A percentile compares a stretch with the other conserved stretches of the same genome.
phyloP scores from a whole-genome alignment of 192 early-diverging fungal genomes.

The Backusella parvicylindrica region DNA sequence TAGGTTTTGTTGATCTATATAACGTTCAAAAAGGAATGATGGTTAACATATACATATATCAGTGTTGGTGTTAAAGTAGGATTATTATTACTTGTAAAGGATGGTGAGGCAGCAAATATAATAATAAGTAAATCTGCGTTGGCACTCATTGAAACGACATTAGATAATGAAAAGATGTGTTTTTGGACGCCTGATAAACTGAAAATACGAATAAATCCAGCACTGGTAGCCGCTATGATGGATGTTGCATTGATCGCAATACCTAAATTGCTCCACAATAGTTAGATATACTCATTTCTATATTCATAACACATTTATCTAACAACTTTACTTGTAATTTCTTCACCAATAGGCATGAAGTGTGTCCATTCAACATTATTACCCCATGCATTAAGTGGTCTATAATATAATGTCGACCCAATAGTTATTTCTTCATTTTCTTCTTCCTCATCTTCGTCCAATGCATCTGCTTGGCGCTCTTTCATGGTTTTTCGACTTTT shows the following conservation, averaged over 20 bases:
- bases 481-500: conserved; percentile 18
- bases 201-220: conserved; percentile 77
- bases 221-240: conserved; percentile 69
- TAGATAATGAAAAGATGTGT: conserved; percentile 62
- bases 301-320: neutral
- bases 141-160: conserved; percentile 41
- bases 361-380: conserved; percentile 76
- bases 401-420: conserved; percentile 66
- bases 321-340: conserved; percentile 40
- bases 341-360: conserved; percentile 64
- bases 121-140: conserved; percentile 36
- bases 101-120: neutral
- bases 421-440: conserved; percentile 2
- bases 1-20: conserved; percentile 49
- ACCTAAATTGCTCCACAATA: neutral
- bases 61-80: neutral
- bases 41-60: too few relatives aligned
- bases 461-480: neutral
- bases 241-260: conserved; percentile 69
- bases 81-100: neutral
- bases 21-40: too few relatives aligned
- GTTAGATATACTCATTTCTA: too few relatives aligned
- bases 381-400: conserved; percentile 68
- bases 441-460: neutral
- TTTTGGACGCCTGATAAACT: conserved; percentile 76